Evolutionary conservation across 1,284 basidiomycete species (phyloP), one percentile per base, ranked within the genome.

Genomic region (Rhodofomes roseus): DNA sequence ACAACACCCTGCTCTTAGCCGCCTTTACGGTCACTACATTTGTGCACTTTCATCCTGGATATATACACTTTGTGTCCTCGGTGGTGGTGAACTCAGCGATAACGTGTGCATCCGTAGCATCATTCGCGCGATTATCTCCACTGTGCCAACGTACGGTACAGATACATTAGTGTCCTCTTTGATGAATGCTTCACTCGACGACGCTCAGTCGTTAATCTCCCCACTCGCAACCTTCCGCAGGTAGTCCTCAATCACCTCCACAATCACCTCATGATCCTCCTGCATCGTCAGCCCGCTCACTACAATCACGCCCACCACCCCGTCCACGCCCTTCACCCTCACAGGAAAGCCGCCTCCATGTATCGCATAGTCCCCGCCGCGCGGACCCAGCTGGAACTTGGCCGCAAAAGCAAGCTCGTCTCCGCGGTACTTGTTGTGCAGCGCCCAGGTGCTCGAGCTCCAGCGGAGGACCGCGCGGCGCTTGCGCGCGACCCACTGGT

Each of bases 301-400:
- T 6, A 73, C 72, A 14, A 76, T 73, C 18, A 73, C 74, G 1
- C 73, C 73, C 22, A 76, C 69, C 9, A 72, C 23, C 2, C 73
- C 72, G 51, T 75, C 75, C 25, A 76, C 71, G 14, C 63, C 63
- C 67, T 62, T 65, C 48, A 75, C 74, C 41, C 66, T 60, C 37
- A 76, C 62, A 2, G 74, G 74, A 55, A 75, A 73, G 18, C 74
- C 74, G 4, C 74, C 73, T 7, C 74, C 72, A 34, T 73, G 72
- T 36, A 71, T 71, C 37, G 62, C 67, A 60, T 74, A 76, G 39
- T 66, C 62, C 52, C 69, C 68, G 23, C 63, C 68, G 0, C 64
- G 57, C 25, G 65, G 62, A 22, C 70, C 69, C 31, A 72, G 62
- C 63, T 65, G 60, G 61, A 65, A 69, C 62, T 68, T 68, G 2